phyloP scores from a whole-genome alignment of 176 grass and related monocot genomes.

The Oryza glumipatula region DNA sequence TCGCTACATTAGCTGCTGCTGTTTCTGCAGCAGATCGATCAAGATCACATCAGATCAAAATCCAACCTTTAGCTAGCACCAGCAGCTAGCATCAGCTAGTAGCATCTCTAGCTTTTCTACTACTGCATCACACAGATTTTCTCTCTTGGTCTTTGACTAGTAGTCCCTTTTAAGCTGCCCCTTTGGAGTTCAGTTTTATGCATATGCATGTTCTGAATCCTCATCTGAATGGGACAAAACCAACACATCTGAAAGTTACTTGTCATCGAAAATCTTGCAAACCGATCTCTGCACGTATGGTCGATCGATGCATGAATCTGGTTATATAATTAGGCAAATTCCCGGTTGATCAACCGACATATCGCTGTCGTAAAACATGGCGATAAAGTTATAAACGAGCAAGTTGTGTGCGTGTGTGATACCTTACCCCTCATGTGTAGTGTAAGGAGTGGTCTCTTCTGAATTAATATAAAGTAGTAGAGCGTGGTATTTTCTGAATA shows the following conservation, averaged over 20 bases:
- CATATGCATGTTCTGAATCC: neutral
- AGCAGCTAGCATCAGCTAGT: too few species aligned
- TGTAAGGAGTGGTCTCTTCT: neutral
- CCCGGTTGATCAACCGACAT: neutral
- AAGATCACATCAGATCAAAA: neutral
- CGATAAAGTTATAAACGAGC: neutral
- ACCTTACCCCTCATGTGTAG: too few species aligned
- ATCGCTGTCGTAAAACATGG: neutral
- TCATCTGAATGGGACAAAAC: conserved; percentile 13
- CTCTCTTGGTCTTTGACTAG: neutral
- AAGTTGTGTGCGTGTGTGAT: neutral
- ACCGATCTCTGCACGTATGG: conserved; percentile 1
- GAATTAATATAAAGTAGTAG: neutral
- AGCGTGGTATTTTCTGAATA: neutral
- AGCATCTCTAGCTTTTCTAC: neutral
- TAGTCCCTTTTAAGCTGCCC: neutral
- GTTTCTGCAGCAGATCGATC: neutral
- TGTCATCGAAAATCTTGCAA: neutral
- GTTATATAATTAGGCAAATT: neutral
- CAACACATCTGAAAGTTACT: neutral
- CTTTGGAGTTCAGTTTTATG: conserved; percentile 7
- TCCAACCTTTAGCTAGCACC: neutral
- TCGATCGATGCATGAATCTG: conserved; percentile 4
- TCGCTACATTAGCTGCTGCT: neutral
- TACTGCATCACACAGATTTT: neutral